Evolutionary conservation across 352 stramenopile genomes (phyloP).

Genomic region (Globisporangium takayamanum): DNA sequence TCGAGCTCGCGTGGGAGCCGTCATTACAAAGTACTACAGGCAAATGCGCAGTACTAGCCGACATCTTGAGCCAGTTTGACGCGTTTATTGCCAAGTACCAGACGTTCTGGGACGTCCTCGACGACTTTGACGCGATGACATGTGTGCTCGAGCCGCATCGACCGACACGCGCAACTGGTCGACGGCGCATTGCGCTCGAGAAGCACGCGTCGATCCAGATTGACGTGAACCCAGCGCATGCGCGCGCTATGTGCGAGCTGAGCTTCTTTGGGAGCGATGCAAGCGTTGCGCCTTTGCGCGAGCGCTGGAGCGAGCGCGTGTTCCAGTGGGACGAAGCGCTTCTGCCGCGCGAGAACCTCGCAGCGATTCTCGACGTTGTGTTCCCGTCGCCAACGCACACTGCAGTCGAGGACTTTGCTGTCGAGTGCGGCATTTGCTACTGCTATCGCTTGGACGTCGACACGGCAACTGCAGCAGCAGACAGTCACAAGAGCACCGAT

Average conservation of each 20-base stretch:
- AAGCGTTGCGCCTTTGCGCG: slow-evolving; percentile 38
- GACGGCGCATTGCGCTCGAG: slow-evolving; percentile 56
- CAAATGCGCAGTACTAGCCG: slow-evolving; percentile 3
- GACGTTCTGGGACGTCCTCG: slow-evolving; percentile 72
- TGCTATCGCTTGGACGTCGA: slow-evolving; percentile 59
- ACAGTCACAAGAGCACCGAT: not conserved
- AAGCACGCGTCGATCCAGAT: slow-evolving; percentile 71
- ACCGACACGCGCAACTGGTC: slow-evolving; percentile 52
- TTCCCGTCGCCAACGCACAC: slow-evolving; percentile 53
- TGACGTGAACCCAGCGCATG: slow-evolving; percentile 39
- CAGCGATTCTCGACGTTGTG: slow-evolving; percentile 41
- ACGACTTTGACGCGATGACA: slow-evolving; percentile 61
- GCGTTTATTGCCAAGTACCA: slow-evolving; percentile 55
- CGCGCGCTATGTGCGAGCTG: slow-evolving; percentile 46
- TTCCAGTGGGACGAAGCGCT: slow-evolving; percentile 55
- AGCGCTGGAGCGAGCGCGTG: slow-evolving; percentile 49
- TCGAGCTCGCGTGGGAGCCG: slow-evolving; percentile 21
- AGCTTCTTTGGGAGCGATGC: slow-evolving; percentile 75
- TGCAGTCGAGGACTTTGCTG: slow-evolving; percentile 56
- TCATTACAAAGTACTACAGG: not conserved
- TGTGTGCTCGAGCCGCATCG: slow-evolving; percentile 76
- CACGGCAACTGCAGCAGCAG: not conserved
- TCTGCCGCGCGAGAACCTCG: slow-evolving; percentile 61
- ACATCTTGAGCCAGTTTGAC: slow-evolving; percentile 43
- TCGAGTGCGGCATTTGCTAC: slow-evolving; percentile 90